Evolutionary conservation across 75 land plant species (phyloP).

Genomic region (Picea sitchensis): DNA sequence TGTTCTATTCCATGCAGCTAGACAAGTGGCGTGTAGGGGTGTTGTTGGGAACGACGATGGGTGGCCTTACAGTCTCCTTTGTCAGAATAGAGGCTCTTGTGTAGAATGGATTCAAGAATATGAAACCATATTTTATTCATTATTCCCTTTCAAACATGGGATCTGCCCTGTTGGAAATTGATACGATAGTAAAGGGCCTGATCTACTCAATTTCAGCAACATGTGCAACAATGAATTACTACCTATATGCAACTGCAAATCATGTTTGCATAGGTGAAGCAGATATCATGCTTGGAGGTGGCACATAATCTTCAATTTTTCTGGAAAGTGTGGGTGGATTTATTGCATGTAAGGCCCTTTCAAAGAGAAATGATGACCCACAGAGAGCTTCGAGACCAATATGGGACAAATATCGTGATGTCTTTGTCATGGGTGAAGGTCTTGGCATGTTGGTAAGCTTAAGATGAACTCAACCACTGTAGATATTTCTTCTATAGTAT

Average conservation of each 20-base stretch:
- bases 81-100: constrained; percentile 17
- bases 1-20: constrained; percentile 14
- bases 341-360: too few relatives aligned
- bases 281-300: constrained; percentile 48
- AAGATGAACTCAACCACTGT: background rate
- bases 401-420: constrained; percentile 43
- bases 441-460: constrained; percentile 35
- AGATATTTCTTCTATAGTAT: too few relatives aligned
- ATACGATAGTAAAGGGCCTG: constrained; percentile 40
- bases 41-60: constrained; percentile 47
- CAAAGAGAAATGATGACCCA: background rate
- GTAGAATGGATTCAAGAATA: constrained; percentile 10
- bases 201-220: constrained; percentile 52
- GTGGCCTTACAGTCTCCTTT: constrained; percentile 33
- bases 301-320: constrained; percentile 50
- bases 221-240: constrained; percentile 11
- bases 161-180: constrained; percentile 43
- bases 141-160: constrained; percentile 50
- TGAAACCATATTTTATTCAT: constrained; percentile 45
- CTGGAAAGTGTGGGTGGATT: constrained; percentile 37
- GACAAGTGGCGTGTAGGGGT: constrained; percentile 39
- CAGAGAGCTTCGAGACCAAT: constrained; percentile 41
- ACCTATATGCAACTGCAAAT: constrained; percentile 28
- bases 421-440: background rate
- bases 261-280: constrained; percentile 44